Percentiles rank a stretch among this genome's conserved stretches.
Evolutionary conservation across 305 asterid species (phyloP).

Genomic region (Fraxinus velutina): DNA sequence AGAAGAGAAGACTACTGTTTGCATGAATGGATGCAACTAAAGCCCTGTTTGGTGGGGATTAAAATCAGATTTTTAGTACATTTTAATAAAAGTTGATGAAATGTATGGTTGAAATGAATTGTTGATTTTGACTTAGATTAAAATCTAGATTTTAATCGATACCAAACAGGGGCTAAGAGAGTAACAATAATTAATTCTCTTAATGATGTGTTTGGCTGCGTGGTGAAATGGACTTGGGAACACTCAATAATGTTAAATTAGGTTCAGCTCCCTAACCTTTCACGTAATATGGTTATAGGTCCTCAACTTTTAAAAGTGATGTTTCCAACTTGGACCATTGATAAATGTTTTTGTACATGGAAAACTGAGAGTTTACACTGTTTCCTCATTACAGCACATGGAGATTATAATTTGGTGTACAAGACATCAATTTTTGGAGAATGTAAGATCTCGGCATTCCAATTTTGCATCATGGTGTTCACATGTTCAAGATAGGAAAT

Average conservation of each 20-base stretch:
- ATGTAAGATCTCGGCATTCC: constrained; percentile 50
- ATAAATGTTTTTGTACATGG: constrained; percentile 11
- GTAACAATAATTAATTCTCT: not conserved
- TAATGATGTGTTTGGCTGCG: not conserved
- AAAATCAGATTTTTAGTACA: not conserved
- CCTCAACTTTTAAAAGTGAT: not conserved
- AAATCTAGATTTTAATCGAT: not conserved
- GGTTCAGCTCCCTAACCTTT: not conserved
- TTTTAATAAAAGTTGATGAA: not conserved
- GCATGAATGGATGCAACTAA: not conserved
- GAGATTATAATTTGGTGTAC: constrained; percentile 89
- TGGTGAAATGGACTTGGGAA: not conserved
- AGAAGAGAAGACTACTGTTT: not conserved
- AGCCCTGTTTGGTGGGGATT: not conserved
- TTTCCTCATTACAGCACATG: constrained; percentile 61
- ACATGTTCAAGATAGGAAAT: constrained; percentile 63
- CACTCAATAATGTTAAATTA: not conserved
- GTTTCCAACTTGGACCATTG: not conserved
- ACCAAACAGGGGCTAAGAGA: constrained; percentile 9
- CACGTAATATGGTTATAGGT: not conserved
- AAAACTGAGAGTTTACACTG: not conserved
- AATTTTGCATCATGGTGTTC: constrained; percentile 59
- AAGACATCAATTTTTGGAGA: constrained; percentile 70
- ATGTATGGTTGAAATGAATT: not conserved
- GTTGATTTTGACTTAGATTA: not conserved